phyloP scores from a whole-genome alignment of 2,329 filamentous ascomycete species.

The Myriosclerotinia duriaeana region DNA sequence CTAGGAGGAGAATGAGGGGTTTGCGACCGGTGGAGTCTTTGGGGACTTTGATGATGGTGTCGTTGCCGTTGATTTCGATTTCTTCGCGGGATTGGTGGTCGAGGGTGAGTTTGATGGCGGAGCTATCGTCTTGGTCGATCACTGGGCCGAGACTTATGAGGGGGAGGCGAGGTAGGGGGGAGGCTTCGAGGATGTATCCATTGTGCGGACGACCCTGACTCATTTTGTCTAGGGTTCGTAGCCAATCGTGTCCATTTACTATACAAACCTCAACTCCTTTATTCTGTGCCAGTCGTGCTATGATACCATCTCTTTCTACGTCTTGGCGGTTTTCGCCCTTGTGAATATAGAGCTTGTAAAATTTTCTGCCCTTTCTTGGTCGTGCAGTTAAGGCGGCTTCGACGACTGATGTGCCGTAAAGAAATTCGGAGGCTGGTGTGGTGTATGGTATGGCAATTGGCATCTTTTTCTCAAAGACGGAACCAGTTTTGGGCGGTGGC shows the following conservation, averaged over 20 bases:
- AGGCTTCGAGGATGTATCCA: slow-evolving; percentile 82
- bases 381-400: slow-evolving; percentile 69
- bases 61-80: slow-evolving; percentile 66
- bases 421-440: slow-evolving; percentile 84
- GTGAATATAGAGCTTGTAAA: slow-evolving; percentile 84
- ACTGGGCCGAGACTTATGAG: slow-evolving; percentile 54
- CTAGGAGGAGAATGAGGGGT: slow-evolving; percentile 71
- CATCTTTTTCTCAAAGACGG: slow-evolving; percentile 31
- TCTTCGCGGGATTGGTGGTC: slow-evolving; percentile 75
- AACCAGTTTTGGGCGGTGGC: slow-evolving; percentile 13
- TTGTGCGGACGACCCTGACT: slow-evolving; percentile 83
- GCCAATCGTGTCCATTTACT: slow-evolving; percentile 56
- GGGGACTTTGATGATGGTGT: slow-evolving; percentile 48
- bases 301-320: slow-evolving; percentile 45
- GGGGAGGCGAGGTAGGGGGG: slow-evolving; percentile 72
- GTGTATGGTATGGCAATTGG: slow-evolving; percentile 61
- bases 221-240: slow-evolving; percentile 78
- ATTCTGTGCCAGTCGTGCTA: slow-evolving; percentile 50
- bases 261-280: slow-evolving; percentile 56
- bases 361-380: slow-evolving; percentile 57
- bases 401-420: slow-evolving; percentile 83
- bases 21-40: slow-evolving; percentile 47
- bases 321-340: slow-evolving; percentile 56
- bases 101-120: slow-evolving; percentile 59
- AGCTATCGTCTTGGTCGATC: slow-evolving; percentile 33